Conservation (phyloP, 2,329 filamentous ascomycete species). For the Neoascochyta sp. region DNA sequence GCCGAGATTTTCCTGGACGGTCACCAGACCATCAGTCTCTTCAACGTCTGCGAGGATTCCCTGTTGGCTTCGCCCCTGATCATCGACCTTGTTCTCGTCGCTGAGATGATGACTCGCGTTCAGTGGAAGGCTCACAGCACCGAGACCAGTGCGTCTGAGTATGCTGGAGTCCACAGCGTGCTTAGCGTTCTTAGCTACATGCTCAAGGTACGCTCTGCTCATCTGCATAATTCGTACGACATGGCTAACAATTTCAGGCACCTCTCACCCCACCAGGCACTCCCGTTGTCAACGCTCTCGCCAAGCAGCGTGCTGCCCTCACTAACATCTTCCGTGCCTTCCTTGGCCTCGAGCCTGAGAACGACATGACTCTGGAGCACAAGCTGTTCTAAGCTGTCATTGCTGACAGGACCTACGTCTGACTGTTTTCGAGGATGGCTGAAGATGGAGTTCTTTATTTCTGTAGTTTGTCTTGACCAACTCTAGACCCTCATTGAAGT, state of each 20-base stretch:
- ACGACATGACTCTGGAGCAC: conserved; percentile 98
- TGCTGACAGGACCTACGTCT: background rate
- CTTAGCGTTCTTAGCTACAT: conserved; percentile 98
- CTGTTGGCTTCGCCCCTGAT: conserved; percentile 93
- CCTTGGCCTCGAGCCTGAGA: conserved; percentile 93
- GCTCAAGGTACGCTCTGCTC: conserved; percentile 60
- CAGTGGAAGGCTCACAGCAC: conserved; percentile 69
- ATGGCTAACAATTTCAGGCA: conserved; percentile 54
- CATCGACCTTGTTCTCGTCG: conserved; percentile 88
- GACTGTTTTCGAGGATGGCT: background rate
- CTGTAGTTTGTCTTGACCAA: conserved; percentile 16
- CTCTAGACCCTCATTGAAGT: conserved; percentile 25
- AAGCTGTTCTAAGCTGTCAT: conserved; percentile 67
- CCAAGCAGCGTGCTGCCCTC: conserved; percentile 90
- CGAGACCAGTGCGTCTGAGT: conserved; percentile 59
- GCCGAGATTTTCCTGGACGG: conserved; percentile 98
- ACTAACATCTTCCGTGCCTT: conserved; percentile 99
- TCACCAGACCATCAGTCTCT: conserved; percentile 96
- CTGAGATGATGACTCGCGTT: conserved; percentile 98
- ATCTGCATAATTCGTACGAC: conserved; percentile 4
- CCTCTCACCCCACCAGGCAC: conserved; percentile 91
- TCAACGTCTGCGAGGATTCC: conserved; percentile 99
- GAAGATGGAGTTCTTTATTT: background rate
- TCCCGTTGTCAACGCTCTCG: conserved; percentile 90
- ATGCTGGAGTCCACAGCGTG: conserved; percentile 93